Evolutionary conservation across 164 flowering plant genomes (phyloP), one percentile per base, ranked within the genome.

Genomic region (Vitis amurensis): DNA sequence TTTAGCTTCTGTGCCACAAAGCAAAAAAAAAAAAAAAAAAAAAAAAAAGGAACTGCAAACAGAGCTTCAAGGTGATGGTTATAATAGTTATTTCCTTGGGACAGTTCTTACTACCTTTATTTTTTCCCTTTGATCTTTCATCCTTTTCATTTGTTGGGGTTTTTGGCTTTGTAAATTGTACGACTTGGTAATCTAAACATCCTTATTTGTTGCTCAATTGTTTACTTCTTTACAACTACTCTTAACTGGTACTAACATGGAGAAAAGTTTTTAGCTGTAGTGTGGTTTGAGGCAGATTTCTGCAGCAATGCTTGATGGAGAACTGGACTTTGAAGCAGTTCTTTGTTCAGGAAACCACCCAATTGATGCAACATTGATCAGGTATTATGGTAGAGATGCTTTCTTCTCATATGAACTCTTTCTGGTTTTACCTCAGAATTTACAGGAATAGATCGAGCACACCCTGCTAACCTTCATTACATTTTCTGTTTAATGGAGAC

Each of bases 151-250:
- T 68, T 27, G 13, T 23, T 8, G 51, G 51, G 61, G 59, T 67
- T 56, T 56, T 55, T 53, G 60, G 69, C 59, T 79, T 66, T 74
- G 78, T 77, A 80, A 74, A 77, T 66, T 74, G 78, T 72, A 67
- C 68, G 71, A 67, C 67, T 31, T 69, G 67, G 63, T 52, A 73
- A 73, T 66, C 57, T 59, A 70, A 72, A 63, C 59, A 71, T 55
- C 12, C 61, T 63, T 50, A 50, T 48, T 23, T 58, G 55, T 37
- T 37, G 19, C 8, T 44, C 47, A 17, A 52, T 50, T 59, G 30
- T 59, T 61, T 66, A 10, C 13, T 2, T 9, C 52, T 17, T 27
- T 50, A 23, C 11, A 50, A 11, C 11, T 11, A 3, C 55, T 5
- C 37, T 50, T 50, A 11, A 3, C 16, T 12, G 44, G 14, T 47